A percentile compares a stretch with the other conserved stretches of the same genome.
These are phyloP conservation scores for Phytophthora citrophthora DNA, from an alignment of 352 stramenopile genomes.

Conservation along the genomic window DNA sequence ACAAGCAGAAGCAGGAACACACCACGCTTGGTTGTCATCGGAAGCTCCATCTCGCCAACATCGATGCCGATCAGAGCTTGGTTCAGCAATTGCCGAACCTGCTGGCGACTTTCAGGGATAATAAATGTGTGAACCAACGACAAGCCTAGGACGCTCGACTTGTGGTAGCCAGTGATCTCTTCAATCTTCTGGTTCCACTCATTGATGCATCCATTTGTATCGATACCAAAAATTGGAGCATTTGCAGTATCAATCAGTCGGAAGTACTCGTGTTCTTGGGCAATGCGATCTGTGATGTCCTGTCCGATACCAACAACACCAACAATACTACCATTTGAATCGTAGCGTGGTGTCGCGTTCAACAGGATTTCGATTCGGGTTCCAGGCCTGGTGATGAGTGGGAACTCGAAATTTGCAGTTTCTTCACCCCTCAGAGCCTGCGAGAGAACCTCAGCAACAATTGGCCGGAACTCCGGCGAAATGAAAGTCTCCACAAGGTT, in stretches of 20 bases:
- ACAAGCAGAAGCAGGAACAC: slow-evolving; percentile 75
- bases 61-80: slow-evolving; percentile 85
- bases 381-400: slow-evolving; percentile 77
- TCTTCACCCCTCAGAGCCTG: slow-evolving; percentile 78
- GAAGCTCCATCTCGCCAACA: slow-evolving; percentile 90
- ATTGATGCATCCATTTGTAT: slow-evolving; percentile 85
- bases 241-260: slow-evolving; percentile 75
- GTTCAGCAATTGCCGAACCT: slow-evolving; percentile 78
- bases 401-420: slow-evolving; percentile 91
- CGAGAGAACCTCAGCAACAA: slow-evolving; percentile 78
- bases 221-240: slow-evolving; percentile 86
- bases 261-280: slow-evolving; percentile 88
- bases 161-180: slow-evolving; percentile 84
- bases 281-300: slow-evolving; percentile 74
- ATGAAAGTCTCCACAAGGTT: slow-evolving; percentile 91
- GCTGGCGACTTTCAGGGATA: slow-evolving; percentile 66
- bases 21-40: slow-evolving; percentile 81
- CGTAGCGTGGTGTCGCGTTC: slow-evolving; percentile 43
- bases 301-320: slow-evolving; percentile 75
- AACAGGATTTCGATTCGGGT: slow-evolving; percentile 59
- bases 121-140: slow-evolving; percentile 86
- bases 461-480: slow-evolving; percentile 70
- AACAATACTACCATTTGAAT: slow-evolving; percentile 64
- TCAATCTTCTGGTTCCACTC: slow-evolving; percentile 91
- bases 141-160: slow-evolving; percentile 68